Evolutionary conservation across 306 rosid genomes (phyloP), one percentile per base, ranked within the genome.

Genomic region (Casuarina equisetifolia): DNA sequence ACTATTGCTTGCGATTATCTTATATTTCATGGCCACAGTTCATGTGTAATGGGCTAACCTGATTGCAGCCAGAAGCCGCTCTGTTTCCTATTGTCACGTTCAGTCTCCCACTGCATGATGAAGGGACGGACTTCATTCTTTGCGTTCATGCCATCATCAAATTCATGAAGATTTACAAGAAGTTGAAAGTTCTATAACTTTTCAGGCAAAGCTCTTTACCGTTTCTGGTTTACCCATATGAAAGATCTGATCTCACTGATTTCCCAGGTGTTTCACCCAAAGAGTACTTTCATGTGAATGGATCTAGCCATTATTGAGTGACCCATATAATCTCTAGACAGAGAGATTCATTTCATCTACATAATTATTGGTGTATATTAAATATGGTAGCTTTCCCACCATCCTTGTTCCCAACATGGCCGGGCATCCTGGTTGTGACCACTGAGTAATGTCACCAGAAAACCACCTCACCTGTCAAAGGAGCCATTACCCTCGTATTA

Each of bases 381-480:
- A 69, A 82, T 68, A 78, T 70, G 83, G 75, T 38, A 54, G 46
- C 74, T 63, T 76, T 83, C 75, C 72, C 76, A 74, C 76, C 59
- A 72, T 78, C 64, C 70, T 73, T 78, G 43, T 89, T 78, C 69
- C 86, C 69, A 78, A 36, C 51, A 50, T 57, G 76, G 83, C 45
- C 32, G 39, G 90, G 85, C 84, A 82, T 74, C 71, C 17, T 67
- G 74, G 61, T 38, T 84, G 79, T 51, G 67, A 81, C 86, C 88
- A 74, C 81, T 44, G 38, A 70, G 70, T 20, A 38, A 15, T 73
- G 73, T 32, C 78, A 74, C 76, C 80, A 45, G 32, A 58, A 39
- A 58, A 13, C 3, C 32, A 25, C 9, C 38, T 58, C 64, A 58
- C 32, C 4, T 5, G 62, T 8, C 49, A 42, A 71, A 11, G 32